Conservation (phyloP, 2,329 filamentous ascomycete genomes). For the Lachnellula cervina region DNA sequence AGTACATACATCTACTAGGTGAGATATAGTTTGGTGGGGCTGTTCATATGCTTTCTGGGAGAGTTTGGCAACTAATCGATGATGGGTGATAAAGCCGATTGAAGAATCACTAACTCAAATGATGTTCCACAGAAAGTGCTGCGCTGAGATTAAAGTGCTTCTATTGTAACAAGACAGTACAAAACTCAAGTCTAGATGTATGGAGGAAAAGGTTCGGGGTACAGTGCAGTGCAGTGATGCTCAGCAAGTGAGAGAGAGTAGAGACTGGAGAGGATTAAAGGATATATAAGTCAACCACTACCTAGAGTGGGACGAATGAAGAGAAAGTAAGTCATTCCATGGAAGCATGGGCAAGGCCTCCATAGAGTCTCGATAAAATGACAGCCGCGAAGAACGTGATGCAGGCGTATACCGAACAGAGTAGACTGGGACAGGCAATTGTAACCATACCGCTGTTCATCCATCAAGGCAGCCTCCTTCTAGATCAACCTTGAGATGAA, state of each 20-base stretch:
- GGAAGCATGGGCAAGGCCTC: slow-evolving; percentile 25
- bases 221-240: not conserved
- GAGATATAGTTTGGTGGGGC: slow-evolving; percentile 3
- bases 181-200: not conserved
- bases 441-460: slow-evolving; percentile 2
- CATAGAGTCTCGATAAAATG: slow-evolving; percentile 19
- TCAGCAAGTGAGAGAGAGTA: not conserved
- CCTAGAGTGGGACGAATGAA: slow-evolving; percentile 6
- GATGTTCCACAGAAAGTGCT: not conserved
- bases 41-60: not conserved
- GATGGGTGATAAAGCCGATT: not conserved
- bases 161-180: not conserved
- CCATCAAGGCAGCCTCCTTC: slow-evolving; percentile 22
- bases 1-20: slow-evolving; percentile 25
- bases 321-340: slow-evolving; percentile 1
- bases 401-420: slow-evolving; percentile 12
- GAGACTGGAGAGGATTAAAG: not conserved
- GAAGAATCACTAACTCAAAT: not conserved
- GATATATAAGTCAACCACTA: slow-evolving; percentile 14
- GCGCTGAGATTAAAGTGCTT: slow-evolving; percentile 5
- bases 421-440: slow-evolving; percentile 7
- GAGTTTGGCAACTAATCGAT: not conserved
- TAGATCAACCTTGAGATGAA: slow-evolving; percentile 5
- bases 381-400: slow-evolving; percentile 23
- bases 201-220: not conserved